Conservation (phyloP, 2,329 filamentous ascomycete species). For the Colletotrichum simmondsii region DNA sequence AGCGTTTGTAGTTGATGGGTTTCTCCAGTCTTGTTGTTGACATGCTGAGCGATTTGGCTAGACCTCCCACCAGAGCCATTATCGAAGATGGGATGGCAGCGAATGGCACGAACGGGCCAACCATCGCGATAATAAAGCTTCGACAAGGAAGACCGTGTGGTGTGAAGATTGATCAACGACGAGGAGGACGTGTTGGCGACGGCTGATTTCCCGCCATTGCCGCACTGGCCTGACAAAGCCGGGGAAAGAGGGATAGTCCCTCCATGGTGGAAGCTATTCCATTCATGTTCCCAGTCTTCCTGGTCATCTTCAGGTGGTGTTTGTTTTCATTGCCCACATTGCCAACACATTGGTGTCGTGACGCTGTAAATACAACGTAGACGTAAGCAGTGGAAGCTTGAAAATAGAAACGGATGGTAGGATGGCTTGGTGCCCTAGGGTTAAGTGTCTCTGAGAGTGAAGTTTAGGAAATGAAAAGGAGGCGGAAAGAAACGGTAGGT, state of each 20-base stretch:
- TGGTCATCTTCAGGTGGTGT: neutral
- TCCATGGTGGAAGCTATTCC: neutral
- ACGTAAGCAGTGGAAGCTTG: neutral
- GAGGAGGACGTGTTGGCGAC: neutral
- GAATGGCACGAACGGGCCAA: neutral
- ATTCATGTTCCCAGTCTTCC: neutral
- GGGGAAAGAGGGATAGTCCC: conserved; percentile 2
- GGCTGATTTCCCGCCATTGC: neutral
- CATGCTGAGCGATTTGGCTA: neutral
- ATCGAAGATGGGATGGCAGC: neutral
- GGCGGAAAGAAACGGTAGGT: neutral
- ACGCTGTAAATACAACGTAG: neutral
- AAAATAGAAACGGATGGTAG: neutral
- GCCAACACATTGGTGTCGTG: neutral
- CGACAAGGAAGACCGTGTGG: neutral
- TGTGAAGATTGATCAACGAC: neutral
- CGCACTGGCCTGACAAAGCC: neutral
- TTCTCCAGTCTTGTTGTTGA: neutral
- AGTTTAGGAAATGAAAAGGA: neutral
- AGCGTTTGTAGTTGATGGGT: neutral
- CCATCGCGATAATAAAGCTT: neutral
- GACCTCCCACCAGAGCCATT: neutral
- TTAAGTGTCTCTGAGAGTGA: neutral
- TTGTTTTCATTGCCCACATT: neutral
- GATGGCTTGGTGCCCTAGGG: neutral